A percentile compares a stretch with the other conserved stretches of the same genome.
Conservation (phyloP, 192 early-diverging fungal genomes). For the Coemansia sp. region DNA sequence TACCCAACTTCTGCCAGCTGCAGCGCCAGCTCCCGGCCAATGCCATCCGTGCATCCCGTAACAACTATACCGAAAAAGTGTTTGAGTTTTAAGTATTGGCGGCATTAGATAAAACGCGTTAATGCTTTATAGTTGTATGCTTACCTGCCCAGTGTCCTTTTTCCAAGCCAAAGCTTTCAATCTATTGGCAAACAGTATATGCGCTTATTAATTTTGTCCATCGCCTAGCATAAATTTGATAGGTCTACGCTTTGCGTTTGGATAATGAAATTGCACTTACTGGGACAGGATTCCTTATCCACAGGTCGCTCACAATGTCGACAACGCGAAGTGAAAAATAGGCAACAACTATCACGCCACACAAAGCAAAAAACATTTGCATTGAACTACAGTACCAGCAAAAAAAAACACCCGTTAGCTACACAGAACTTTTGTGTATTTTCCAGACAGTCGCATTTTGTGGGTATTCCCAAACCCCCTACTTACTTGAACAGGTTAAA, state of each 20-base stretch:
- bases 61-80: constrained; percentile 72
- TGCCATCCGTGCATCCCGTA: constrained; percentile 95
- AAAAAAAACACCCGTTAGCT: too few relatives aligned
- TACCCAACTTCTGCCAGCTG: constrained; percentile 82
- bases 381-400: constrained; percentile 48
- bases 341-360: constrained; percentile 19
- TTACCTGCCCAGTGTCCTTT: constrained; percentile 56
- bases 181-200: too few relatives aligned
- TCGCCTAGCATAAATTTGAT: too few relatives aligned
- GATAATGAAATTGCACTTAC: constrained; percentile 30
- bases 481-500: constrained; percentile 44
- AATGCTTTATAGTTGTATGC: too few relatives aligned
- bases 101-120: too few relatives aligned
- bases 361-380: constrained; percentile 32
- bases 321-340: constrained; percentile 38
- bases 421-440: too few relatives aligned
- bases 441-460: neutral
- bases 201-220: too few relatives aligned
- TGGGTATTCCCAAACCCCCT: neutral
- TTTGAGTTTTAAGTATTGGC: too few relatives aligned
- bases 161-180: constrained; percentile 45
- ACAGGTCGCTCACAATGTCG: constrained; percentile 39
- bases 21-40: constrained; percentile 89
- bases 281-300: constrained; percentile 33
- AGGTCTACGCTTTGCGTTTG: too few relatives aligned